These are phyloP conservation scores for Blastobotrys mokoenaii DNA, from an alignment of 805 yeast species.

Conservation along the genomic window DNA sequence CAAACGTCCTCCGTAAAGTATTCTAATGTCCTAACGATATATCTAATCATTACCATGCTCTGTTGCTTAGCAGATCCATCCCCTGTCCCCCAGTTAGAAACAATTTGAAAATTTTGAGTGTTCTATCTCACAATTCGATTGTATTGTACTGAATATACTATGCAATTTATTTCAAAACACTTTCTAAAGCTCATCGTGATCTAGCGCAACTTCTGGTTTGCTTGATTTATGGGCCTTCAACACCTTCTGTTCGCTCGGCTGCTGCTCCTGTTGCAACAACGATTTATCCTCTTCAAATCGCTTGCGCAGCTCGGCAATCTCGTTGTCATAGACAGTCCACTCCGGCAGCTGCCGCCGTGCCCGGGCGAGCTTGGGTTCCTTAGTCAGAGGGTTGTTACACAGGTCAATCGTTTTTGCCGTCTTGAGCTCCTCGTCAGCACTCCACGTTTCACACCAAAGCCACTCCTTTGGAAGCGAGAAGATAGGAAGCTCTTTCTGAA, in stretches of 20 bases:
- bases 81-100: too few species aligned
- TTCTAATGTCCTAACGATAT: conserved; percentile 13
- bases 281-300: conserved; percentile 5
- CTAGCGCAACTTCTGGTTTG: conserved; percentile 3
- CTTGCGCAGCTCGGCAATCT: conserved; percentile 30
- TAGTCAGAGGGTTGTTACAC: conserved; percentile 76
- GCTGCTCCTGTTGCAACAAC: not conserved
- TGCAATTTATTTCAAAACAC: not conserved
- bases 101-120: too few species aligned
- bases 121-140: too few species aligned
- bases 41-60: too few species aligned
- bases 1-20: conserved; percentile 19
- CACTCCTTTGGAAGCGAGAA: conserved; percentile 72
- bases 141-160: too few species aligned
- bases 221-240: not conserved
- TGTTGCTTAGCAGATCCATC: too few species aligned
- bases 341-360: conserved; percentile 74
- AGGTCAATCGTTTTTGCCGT: conserved; percentile 73
- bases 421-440: conserved; percentile 51
- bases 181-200: conserved; percentile 14
- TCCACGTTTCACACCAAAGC: conserved; percentile 95
- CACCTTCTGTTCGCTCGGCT: conserved; percentile 1
- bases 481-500: conserved; percentile 62
- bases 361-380: conserved; percentile 66
- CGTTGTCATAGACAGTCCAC: conserved; percentile 61